These are phyloP conservation scores for Malassezia vespertilionis DNA, from an alignment of 1,284 basidiomycete species.

Conservation along the genomic window DNA sequence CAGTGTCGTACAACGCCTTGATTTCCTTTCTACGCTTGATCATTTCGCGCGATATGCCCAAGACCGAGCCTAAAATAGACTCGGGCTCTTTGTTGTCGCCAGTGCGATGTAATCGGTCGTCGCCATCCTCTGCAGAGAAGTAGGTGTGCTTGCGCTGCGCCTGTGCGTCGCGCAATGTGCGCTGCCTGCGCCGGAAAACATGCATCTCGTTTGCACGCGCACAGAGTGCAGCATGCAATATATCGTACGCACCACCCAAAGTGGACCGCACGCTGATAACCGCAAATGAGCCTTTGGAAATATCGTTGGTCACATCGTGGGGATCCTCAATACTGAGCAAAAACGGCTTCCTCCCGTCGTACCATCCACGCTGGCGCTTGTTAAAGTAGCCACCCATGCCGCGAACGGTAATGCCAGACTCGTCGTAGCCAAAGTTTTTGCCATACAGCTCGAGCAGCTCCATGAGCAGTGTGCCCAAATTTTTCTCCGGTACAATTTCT, in stretches of 20 bases:
- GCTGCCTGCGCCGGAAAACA: constrained; percentile 14
- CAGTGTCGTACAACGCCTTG: constrained; percentile 59
- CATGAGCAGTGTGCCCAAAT: constrained; percentile 80
- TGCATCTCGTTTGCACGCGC: constrained; percentile 29
- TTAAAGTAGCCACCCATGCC: constrained; percentile 67
- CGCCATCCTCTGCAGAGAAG: constrained; percentile 11
- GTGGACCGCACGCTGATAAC: constrained; percentile 71
- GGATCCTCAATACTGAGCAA: constrained; percentile 86
- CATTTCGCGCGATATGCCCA: constrained; percentile 74
- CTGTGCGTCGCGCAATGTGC: constrained; percentile 11
- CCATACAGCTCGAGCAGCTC: constrained; percentile 97
- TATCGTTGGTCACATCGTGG: constrained; percentile 83
- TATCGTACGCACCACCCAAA: constrained; percentile 72
- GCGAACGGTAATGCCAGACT: constrained; percentile 63
- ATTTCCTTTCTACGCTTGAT: constrained; percentile 53
- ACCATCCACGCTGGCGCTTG: constrained; percentile 36
- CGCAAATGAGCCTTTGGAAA: constrained; percentile 74
- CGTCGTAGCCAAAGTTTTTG: constrained; percentile 63
- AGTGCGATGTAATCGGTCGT: constrained; percentile 7
- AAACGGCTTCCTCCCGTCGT: constrained; percentile 51
- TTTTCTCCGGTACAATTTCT: constrained; percentile 74
- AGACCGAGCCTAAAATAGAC: constrained; percentile 67
- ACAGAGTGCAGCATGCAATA: constrained; percentile 56
- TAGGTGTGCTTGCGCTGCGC: constrained; percentile 7
- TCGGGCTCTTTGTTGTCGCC: constrained; percentile 49